Evolutionary conservation across 2,329 filamentous ascomycete genomes (phyloP).

Genomic region (Monosporascus cannonballus): DNA sequence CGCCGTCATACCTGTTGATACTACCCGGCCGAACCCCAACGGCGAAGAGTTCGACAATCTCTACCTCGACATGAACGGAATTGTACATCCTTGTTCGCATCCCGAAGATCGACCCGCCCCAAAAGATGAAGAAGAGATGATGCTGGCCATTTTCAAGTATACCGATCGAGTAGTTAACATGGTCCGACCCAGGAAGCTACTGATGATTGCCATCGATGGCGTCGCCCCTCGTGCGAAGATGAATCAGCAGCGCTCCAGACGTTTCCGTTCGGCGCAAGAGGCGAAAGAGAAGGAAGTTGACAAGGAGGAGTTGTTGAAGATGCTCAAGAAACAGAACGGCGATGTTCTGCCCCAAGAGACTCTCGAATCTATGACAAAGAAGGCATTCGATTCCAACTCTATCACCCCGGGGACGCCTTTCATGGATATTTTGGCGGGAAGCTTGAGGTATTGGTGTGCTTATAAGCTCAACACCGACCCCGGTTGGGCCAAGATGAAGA

Average conservation of each 20-base stretch:
- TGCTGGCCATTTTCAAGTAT: slow-evolving; percentile 96
- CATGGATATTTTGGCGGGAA: slow-evolving; percentile 90
- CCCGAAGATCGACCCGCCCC: slow-evolving; percentile 89
- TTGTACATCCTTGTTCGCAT: slow-evolving; percentile 97
- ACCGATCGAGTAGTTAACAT: slow-evolving; percentile 99
- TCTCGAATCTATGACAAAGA: slow-evolving; percentile 62
- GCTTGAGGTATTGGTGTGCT: slow-evolving; percentile 91
- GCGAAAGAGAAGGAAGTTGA: slow-evolving; percentile 91
- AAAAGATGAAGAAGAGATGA: slow-evolving; percentile 97
- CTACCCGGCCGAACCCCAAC: slow-evolving; percentile 82
- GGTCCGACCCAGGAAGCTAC: slow-evolving; percentile 89
- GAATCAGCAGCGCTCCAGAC: slow-evolving; percentile 96
- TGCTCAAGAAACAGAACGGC: slow-evolving; percentile 73
- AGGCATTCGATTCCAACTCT: slow-evolving; percentile 81
- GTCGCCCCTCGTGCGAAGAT: slow-evolving; percentile 98
- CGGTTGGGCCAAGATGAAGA: slow-evolving; percentile 90
- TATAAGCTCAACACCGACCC: slow-evolving; percentile 98
- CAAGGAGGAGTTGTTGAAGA: slow-evolving; percentile 78
- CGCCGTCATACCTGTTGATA: slow-evolving; percentile 76
- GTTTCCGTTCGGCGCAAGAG: slow-evolving; percentile 91
- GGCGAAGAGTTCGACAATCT: slow-evolving; percentile 97
- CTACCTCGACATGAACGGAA: slow-evolving; percentile 99
- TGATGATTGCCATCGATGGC: slow-evolving; percentile 98
- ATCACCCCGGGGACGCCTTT: slow-evolving; percentile 98
- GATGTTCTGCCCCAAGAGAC: slow-evolving; percentile 57